Percentiles rank a stretch among this genome's conserved stretches.
These are phyloP conservation scores for Podila minutissima DNA, from an alignment of 192 early-diverging fungal genomes.

Conservation along the genomic window DNA sequence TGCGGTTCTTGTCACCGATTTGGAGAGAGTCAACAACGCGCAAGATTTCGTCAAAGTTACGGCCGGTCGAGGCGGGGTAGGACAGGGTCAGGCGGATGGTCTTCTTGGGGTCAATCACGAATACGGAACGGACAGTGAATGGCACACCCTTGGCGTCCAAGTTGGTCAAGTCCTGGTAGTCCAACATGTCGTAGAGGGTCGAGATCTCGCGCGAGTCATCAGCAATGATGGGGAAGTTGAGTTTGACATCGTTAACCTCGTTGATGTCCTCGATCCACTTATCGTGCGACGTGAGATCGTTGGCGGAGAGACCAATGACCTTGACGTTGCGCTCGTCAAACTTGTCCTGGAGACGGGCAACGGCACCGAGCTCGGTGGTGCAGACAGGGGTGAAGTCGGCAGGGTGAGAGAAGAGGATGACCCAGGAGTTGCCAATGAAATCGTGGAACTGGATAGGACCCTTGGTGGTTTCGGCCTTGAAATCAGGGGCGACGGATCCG, in stretches of 20 bases:
- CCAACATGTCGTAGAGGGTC: conserved; percentile 96
- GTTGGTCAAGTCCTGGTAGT: conserved; percentile 93
- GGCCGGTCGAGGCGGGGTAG: conserved; percentile 91
- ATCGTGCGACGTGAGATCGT: conserved; percentile 83
- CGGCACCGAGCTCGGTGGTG: conserved; percentile 96
- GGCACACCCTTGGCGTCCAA: conserved; percentile 89
- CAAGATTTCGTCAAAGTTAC: conserved; percentile 98
- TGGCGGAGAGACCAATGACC: conserved; percentile 94
- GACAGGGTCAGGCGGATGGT: conserved; percentile 89
- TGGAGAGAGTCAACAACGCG: conserved; percentile 94
- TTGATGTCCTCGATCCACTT: conserved; percentile 96
- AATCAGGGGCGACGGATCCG: conserved; percentile 66
- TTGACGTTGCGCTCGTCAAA: conserved; percentile 86
- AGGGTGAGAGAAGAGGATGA: conserved; percentile 98
- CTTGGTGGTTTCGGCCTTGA: conserved; percentile 86
- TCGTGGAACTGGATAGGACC: conserved; percentile 94
- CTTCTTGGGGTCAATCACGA: conserved; percentile 95
- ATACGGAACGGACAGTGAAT: conserved; percentile 95
- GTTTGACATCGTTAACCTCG: conserved; percentile 81
- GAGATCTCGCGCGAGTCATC: conserved; percentile 89
- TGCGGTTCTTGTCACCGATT: conserved; percentile 85
- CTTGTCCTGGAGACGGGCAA: conserved; percentile 82
- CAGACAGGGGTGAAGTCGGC: conserved; percentile 98
- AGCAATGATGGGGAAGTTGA: conserved; percentile 94
- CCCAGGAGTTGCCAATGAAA: conserved; percentile 88